Evolutionary conservation across 352 stramenopile species (phyloP), one percentile per base, ranked within the genome.

Genomic region (Phytophthora lateralis): DNA sequence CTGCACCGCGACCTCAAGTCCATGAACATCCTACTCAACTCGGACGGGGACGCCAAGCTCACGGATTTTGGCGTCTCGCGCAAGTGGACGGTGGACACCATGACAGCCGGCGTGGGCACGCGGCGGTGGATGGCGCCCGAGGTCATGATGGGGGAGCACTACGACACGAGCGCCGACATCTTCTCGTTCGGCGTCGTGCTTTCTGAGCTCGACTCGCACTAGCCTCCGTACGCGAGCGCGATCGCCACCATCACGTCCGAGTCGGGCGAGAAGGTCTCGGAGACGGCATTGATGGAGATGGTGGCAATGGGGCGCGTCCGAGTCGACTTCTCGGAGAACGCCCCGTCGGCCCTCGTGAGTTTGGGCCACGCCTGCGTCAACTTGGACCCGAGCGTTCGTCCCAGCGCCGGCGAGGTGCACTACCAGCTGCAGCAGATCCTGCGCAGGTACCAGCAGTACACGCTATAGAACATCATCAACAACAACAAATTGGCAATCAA

Each of bases 1-100:
- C 30, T 89, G 21, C 76, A 85, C 21, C 75, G 77, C 41, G 75
- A 89, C 37, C 60, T 89, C 43, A 89, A 88, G 54, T 88, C 80
- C 1, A 78, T 75, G 57, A 89, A 88, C 52, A 72, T 89, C 24
- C 53, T 89, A 8, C 47, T 89, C 14, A 55, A 65, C 6, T 35
- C 42, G 0, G 32, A 68, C 2, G 61, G 60, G 32, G 43, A 75
- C 12, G 72, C 80, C 20, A 89, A 89, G 32, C 37, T 89, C 60
- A 78, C 75, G 8, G 76, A 85, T 57, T 89, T 89, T 63, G 80
- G 80, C 21, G 66, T 82, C 2, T 76, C 74, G 4, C 61, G 77
- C 6, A 68, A 71, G 35, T 67, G 60, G 38, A 70, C 66, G 26
- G 56, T 52, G 38, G 70, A 82, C 39, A 88, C 74, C 0, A 84